Base-by-base conservation (phyloP, 2,329 filamentous ascomycete species). In the Verticillium nubilum region DNA sequence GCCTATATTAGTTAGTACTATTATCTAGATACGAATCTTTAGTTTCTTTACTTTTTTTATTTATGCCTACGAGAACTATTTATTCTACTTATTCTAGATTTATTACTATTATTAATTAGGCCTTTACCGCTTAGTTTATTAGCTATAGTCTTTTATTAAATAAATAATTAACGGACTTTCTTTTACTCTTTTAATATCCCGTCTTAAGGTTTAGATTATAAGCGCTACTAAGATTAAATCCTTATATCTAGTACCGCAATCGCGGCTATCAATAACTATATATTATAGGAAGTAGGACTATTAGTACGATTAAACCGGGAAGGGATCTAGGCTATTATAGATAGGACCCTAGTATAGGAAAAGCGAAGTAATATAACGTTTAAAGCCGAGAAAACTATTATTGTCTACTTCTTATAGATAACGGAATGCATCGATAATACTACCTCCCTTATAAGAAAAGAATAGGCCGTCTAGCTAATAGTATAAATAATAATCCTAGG, bases 371-470 rank as follows among this genome's bases (percentile, higher is more conserved):
- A 68, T 19, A 60, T 57, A 25, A 63, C 60, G 17, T 64, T 64
- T 29, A 57, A 63, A 53, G 59, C 61, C 13, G 58, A 64, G 9
- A 64, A 84, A 64, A 80, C 84, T 60, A 81, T 83, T 63, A 86
- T 87, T 82, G 85, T 86, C 7, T 83, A 85, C 64, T 87, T 88
- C 64, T 82, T 87, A 57, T 80, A 12, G 29, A 31, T 31, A 12
- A 31, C 29, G 29, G 29, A 31, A 31, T 31, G 62, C 83, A 86
- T 67, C 9, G 57, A 56, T 2, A 50, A 60, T 28, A 61, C 83
- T 89, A 31, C 52, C 29, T 47, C 60, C n/a, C 26, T 4, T 15
- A 55, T 19, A 5, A 55, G 27, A 2, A 54, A 54, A n/a, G 52
- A 28, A 17, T 27, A 23, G 28, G 2, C 28, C 28, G 27, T 55